A percentile compares a stretch with the other conserved stretches of the same genome.
phyloP scores from a whole-genome alignment of 2,329 filamentous ascomycete genomes.

The Talaromyces islandicus region DNA sequence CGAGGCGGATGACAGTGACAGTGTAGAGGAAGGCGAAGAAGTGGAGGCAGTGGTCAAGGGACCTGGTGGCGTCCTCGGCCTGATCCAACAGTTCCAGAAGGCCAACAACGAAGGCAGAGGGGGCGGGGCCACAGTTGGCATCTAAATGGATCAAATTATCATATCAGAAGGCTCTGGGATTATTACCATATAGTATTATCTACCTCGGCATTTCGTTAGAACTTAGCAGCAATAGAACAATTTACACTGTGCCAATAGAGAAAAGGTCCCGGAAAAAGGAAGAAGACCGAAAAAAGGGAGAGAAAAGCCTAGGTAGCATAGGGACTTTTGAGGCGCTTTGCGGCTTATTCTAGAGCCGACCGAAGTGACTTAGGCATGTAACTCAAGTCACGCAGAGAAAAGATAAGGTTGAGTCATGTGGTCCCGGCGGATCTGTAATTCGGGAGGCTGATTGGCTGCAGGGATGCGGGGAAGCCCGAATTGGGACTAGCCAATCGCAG shows the following conservation, averaged over 20 bases:
- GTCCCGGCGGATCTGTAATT: background rate
- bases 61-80: conserved; percentile 53
- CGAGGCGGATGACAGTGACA: conserved; percentile 30
- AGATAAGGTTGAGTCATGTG: background rate
- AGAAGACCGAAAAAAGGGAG: background rate
- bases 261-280: background rate
- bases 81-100: conserved; percentile 63
- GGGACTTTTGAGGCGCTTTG: background rate
- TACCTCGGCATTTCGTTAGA: background rate
- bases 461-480: background rate
- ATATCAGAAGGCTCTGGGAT: background rate
- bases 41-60: conserved; percentile 42
- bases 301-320: background rate
- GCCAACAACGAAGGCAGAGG: conserved; percentile 39
- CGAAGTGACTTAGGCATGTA: background rate
- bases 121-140: conserved; percentile 16
- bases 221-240: background rate
- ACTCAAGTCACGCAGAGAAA: background rate
- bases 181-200: background rate
- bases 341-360: background rate
- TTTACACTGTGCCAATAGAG: background rate
- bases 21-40: conserved; percentile 43
- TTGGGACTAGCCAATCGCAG: background rate
- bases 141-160: background rate
- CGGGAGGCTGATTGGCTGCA: background rate